Percentiles rank a stretch among this genome's conserved stretches.
Evolutionary conservation across 108 stramenopile species (phyloP).

Genomic region (Nannochloropsis salina): DNA sequence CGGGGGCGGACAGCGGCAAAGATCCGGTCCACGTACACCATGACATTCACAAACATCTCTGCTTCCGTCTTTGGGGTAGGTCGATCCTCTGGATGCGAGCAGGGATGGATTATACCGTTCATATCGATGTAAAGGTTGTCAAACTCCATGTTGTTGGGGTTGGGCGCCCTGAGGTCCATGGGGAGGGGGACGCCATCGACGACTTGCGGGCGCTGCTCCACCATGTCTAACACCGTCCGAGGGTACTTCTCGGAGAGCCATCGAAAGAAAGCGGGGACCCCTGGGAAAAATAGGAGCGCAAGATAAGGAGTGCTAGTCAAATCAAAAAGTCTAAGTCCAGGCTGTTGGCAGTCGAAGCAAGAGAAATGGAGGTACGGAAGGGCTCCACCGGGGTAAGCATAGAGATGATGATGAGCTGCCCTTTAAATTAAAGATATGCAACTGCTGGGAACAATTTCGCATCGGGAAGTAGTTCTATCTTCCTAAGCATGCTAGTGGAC

Average conservation of each 20-base stretch:
- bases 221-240: slow-evolving; percentile 77
- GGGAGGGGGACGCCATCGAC: slow-evolving; percentile 64
- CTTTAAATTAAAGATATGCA: too few relatives aligned
- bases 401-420: too few relatives aligned
- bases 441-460: too few relatives aligned
- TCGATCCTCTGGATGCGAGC: slow-evolving; percentile 71
- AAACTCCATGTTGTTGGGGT: slow-evolving; percentile 73
- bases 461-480: too few relatives aligned
- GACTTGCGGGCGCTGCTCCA: slow-evolving; percentile 80
- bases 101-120: slow-evolving; percentile 99
- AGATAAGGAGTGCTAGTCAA: too few relatives aligned
- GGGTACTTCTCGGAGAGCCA: slow-evolving; percentile 99
- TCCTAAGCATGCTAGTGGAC: too few relatives aligned
- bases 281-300: slow-evolving; percentile 25
- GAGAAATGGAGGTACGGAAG: too few relatives aligned
- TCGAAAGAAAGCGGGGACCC: slow-evolving; percentile 98
- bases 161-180: slow-evolving; percentile 73
- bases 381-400: too few relatives aligned
- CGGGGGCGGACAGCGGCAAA: slow-evolving; percentile 53
- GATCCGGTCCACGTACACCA: slow-evolving; percentile 54
- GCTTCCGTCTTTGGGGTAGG: slow-evolving; percentile 79
- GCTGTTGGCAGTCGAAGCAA: too few relatives aligned
- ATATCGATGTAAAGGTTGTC: slow-evolving; percentile 96
- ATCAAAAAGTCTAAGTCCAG: too few relatives aligned
- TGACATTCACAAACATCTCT: slow-evolving; percentile 96